Percentiles rank a stretch among this genome's conserved stretches.
Conservation (phyloP, 805 yeast genomes). For the Monosporozyma yasuniensis region DNA sequence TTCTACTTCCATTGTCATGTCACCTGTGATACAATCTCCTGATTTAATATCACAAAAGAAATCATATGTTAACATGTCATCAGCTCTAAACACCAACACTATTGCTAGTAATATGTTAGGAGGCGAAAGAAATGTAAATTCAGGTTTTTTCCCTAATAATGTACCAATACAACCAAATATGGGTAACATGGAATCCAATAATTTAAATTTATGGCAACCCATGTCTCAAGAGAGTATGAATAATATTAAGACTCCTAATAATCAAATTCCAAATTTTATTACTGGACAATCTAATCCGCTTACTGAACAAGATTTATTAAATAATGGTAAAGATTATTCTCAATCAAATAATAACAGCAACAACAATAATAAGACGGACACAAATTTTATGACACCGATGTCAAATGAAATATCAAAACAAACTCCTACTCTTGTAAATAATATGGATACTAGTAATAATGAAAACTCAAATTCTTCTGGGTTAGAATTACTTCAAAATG, state of each 20-base stretch:
- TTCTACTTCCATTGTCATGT: not conserved
- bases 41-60: constrained; percentile 1
- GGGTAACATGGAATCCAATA: not conserved
- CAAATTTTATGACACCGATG: not conserved
- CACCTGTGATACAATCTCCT: not conserved
- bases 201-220: not conserved
- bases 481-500: not conserved
- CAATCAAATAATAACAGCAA: not conserved
- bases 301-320: constrained; percentile 2
- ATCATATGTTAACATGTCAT: not conserved
- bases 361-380: not conserved
- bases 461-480: not conserved
- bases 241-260: not conserved
- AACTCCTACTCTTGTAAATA: not conserved
- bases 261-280: not conserved
- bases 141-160: not conserved
- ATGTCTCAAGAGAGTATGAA: not conserved
- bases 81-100: not conserved
- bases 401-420: not conserved
- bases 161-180: not conserved
- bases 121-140: not conserved
- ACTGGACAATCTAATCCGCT: not conserved
- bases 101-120: not conserved
- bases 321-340: not conserved
- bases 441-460: not conserved